Evolutionary conservation across 2,329 filamentous ascomycete species (phyloP), one percentile per base, ranked within the genome.

Genomic region (Elsinoe batatas): DNA sequence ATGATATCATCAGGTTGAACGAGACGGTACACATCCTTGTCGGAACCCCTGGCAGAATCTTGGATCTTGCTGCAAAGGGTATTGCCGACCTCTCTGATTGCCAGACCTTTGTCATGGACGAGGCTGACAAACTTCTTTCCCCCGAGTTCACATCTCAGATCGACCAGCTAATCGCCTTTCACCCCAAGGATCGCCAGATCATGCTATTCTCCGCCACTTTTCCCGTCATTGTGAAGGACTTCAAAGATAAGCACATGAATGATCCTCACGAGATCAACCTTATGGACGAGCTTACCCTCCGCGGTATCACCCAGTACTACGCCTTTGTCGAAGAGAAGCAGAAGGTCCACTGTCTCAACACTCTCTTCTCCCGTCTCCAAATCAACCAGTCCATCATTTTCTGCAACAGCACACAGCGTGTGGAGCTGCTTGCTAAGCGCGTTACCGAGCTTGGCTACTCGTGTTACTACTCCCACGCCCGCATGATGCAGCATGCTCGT

Each of bases 381-480:
- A 98, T 98, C 76, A 98, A 98, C 75, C 93, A 98, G 76, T 98
- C 94, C 60, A 98, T 98, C 76, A 98, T 98, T 70, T 98, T 98
- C 77, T 98, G 93, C 76, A 98, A 98, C 74, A 98, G 93, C 38
- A 98, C 93, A 54, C 97, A 97, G 72, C 88, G 93, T 62, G 93
- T 98, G 59, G 93, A 98, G 73, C 79, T 98, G 54, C 81, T 98
- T 22, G 93, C 93, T 51, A 98, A 98, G 79, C 98, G 98, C 74
- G 98, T 98, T 67, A 98, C 94, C 47, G 94, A 98, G 71, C 82
- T 98, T 61, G 93, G 93, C 61, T 98, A 98, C 74, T 98, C 93
- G 1, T 98, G 93, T 76, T 98, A 97, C 76, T 98, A 98, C 76
- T 97, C 91, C 63, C 93, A 98, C 71, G 93, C 93, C 53, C 90